Conservation (phyloP, 2,329 filamentous ascomycete species). For the Penicillium vulpinum region DNA sequence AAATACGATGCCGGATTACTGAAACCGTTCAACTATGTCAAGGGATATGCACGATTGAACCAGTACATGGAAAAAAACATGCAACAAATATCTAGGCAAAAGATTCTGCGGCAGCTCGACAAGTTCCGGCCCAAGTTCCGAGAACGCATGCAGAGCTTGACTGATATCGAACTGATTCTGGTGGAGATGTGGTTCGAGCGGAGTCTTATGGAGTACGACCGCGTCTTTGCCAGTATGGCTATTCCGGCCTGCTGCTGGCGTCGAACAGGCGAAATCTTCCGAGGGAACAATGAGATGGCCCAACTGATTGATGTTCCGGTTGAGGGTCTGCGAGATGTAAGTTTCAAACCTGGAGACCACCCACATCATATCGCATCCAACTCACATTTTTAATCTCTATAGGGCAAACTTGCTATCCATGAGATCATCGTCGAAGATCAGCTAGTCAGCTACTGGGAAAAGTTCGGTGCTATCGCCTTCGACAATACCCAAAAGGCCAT, state of each 20-base stretch:
- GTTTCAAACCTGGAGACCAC: conserved; percentile 36
- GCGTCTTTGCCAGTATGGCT: conserved; percentile 98
- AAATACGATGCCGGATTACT: conserved; percentile 95
- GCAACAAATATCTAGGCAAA: conserved; percentile 76
- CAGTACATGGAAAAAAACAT: conserved; percentile 91
- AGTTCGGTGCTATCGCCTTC: conserved; percentile 97
- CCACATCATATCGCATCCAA: background rate
- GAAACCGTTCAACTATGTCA: conserved; percentile 97
- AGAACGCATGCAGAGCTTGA: conserved; percentile 88
- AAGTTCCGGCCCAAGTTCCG: conserved; percentile 93
- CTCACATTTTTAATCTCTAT: background rate
- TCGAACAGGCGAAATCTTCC: conserved; percentile 92
- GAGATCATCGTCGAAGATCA: conserved; percentile 95
- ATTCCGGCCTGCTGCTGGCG: conserved; percentile 98
- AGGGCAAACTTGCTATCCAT: conserved; percentile 94
- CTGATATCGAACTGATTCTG: conserved; percentile 88
- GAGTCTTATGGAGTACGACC: conserved; percentile 95
- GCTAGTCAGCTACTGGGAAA: conserved; percentile 97
- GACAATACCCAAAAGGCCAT: conserved; percentile 92
- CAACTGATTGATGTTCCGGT: conserved; percentile 92
- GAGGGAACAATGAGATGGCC: conserved; percentile 98
- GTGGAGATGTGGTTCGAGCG: conserved; percentile 99
- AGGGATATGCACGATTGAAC: conserved; percentile 85
- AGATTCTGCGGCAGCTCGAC: conserved; percentile 87
- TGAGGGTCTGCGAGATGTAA: conserved; percentile 83